Evolutionary conservation across 2,329 filamentous ascomycete species (phyloP).

Genomic region (Hypoxylon sp.): DNA sequence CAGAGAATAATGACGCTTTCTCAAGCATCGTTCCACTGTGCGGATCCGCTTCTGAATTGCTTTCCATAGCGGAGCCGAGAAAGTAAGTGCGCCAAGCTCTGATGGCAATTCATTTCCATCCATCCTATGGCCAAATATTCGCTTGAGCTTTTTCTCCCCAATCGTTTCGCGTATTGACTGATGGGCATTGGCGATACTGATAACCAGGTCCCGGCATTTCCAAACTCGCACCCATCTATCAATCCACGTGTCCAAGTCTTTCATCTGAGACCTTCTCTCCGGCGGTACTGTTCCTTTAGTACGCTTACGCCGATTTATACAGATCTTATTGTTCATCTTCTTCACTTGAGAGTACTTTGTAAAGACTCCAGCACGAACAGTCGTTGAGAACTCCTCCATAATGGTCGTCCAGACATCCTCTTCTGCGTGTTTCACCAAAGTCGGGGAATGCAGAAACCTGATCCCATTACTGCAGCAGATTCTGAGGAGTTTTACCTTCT

Average conservation of each 20-base stretch:
- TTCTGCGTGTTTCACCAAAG: slow-evolving; percentile 27
- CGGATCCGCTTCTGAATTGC: slow-evolving; percentile 29
- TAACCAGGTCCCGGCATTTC: slow-evolving; percentile 31
- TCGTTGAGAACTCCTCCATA: slow-evolving; percentile 36
- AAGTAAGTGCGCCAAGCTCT: slow-evolving; percentile 29
- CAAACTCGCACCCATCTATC: slow-evolving; percentile 37
- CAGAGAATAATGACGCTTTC: slow-evolving; percentile 10
- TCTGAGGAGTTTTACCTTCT: slow-evolving; percentile 39
- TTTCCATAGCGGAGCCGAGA: slow-evolving; percentile 35
- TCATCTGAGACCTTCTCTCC: slow-evolving; percentile 17
- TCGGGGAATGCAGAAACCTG: slow-evolving; percentile 23
- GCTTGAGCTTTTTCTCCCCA: slow-evolving; percentile 34
- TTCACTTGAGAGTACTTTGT: slow-evolving; percentile 31
- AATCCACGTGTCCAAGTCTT: slow-evolving; percentile 33
- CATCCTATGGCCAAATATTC: slow-evolving; percentile 34
- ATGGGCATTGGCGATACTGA: slow-evolving; percentile 23
- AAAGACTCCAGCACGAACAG: slow-evolving; percentile 34
- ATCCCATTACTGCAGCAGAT: slow-evolving; percentile 27
- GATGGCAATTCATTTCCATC: slow-evolving; percentile 29
- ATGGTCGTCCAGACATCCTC: slow-evolving; percentile 33
- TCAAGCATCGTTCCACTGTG: slow-evolving; percentile 16
- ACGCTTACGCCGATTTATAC: slow-evolving; percentile 32
- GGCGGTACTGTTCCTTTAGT: slow-evolving; percentile 26
- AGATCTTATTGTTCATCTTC: slow-evolving; percentile 21
- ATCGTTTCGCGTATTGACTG: slow-evolving; percentile 29